These are phyloP conservation scores for Eutrema yunnanense DNA, from an alignment of 345 rosid species.

Conservation along the genomic window DNA sequence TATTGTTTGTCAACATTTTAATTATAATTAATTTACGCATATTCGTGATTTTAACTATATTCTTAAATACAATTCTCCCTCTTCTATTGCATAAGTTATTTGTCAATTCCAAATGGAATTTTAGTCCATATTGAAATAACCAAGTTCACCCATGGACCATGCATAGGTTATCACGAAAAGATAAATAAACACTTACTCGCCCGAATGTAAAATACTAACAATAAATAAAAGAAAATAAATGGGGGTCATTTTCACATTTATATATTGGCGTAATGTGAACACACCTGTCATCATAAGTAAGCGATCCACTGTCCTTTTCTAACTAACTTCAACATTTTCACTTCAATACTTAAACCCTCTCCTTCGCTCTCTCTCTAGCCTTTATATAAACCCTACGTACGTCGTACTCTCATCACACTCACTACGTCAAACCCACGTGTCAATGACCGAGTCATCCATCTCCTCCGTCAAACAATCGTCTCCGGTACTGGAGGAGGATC, in stretches of 20 bases:
- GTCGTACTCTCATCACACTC: constrained; percentile 8
- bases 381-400: constrained; percentile 26
- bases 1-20: too few relatives aligned
- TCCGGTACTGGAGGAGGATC: background rate
- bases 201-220: constrained; percentile 8
- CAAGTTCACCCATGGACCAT: constrained; percentile 17
- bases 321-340: constrained; percentile 20
- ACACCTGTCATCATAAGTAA: constrained; percentile 19
- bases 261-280: constrained; percentile 6
- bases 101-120: background rate
- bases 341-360: constrained; percentile 17
- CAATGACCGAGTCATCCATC: constrained; percentile 21
- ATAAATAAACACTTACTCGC: constrained; percentile 2
- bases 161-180: constrained; percentile 20
- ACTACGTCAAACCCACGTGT: constrained; percentile 22
- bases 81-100: background rate
- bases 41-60: background rate
- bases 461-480: constrained; percentile 18
- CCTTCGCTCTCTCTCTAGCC: background rate
- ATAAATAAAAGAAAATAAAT: background rate
- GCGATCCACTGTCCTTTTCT: constrained; percentile 29
- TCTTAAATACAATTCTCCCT: background rate
- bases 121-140: constrained; percentile 2
- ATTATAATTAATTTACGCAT: too few relatives aligned
- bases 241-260: background rate